Evolutionary conservation across 1,284 basidiomycete species (phyloP).

Genomic region (Rhodotorula sp.): DNA sequence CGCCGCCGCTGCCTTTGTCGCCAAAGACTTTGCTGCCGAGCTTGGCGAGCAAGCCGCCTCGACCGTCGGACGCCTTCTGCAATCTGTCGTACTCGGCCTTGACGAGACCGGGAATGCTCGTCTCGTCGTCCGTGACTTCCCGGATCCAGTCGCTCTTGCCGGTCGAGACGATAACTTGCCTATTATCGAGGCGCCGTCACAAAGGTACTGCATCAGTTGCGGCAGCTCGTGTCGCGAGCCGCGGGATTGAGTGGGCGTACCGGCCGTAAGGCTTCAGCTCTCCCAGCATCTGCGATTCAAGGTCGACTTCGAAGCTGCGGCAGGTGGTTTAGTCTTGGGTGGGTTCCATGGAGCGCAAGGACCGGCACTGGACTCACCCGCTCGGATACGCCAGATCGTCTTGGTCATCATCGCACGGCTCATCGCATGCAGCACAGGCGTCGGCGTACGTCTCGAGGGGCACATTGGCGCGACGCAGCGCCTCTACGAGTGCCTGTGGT

Average conservation of each 20-base stretch:
- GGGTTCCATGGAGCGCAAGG: too few species aligned
- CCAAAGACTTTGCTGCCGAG: conserved; percentile 40
- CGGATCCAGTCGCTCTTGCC: conserved; percentile 59
- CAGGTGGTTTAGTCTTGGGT: not conserved
- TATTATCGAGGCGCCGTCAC: conserved; percentile 11
- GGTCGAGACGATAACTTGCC: conserved; percentile 77
- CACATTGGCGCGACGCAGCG: conserved; percentile 9
- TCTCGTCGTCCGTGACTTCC: conserved; percentile 31
- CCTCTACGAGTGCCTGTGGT: conserved; percentile 1
- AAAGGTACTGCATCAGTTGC: too few species aligned
- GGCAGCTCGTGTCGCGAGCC: too few species aligned
- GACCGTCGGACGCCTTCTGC: not conserved
- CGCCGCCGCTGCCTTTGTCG: conserved; percentile 15
- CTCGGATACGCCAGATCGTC: conserved; percentile 17
- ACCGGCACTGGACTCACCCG: not conserved
- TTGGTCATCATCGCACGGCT: conserved; percentile 23
- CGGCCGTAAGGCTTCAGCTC: conserved; percentile 76
- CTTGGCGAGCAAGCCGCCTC: conserved; percentile 14
- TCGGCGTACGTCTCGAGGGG: conserved; percentile 27
- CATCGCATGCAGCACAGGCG: conserved; percentile 27
- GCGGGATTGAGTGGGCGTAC: conserved; percentile 36
- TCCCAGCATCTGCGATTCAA: conserved; percentile 59
- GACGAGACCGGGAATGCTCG: conserved; percentile 17
- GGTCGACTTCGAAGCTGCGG: conserved; percentile 36
- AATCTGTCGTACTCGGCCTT: conserved; percentile 8